Base-by-base conservation (phyloP, 2,329 filamentous ascomycete genomes). In the Davidsoniella eucalypti region DNA sequence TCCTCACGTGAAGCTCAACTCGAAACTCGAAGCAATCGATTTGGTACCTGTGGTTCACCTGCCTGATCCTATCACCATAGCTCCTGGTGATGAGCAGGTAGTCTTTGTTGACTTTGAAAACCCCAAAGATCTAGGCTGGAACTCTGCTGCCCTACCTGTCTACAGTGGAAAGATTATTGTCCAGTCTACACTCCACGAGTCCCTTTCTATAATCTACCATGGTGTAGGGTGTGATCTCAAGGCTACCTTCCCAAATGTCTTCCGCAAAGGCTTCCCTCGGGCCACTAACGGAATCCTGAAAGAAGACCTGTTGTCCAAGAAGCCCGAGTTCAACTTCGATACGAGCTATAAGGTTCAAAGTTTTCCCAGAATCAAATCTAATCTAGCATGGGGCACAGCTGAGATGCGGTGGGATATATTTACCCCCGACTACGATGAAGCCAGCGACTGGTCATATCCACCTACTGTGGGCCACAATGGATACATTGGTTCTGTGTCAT, bases 121-220 rank as follows among this genome's bases (percentile, higher is more conserved):
- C 6, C 63, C 63, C 4, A 54, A 57, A 23, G 52, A 57, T 4
- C 54, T 62, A 9, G 44, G 56, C 5, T 54, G 46, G 50, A 51
- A 51, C 44, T 51, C 46, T 42, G 50, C 64, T 18, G 58, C 60
- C 41, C 56, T 71, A 42, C 68, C 67, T 0, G 54, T 70, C 4
- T 70, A 71, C 51, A 62, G 66, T 36, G 69, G 68, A 17, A 70
- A 69, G 55, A 58, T 70, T 17, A 60, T 64, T 51, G 56, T 71
- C 23, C 59, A 58, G 4, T 64, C 65, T 17, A 60, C 61, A 42
- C 65, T 66, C 36, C 63, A 62, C 5, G 69, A 70, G 49, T 54
- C 60, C 9, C 57, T 70, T 2, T 63, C 63, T 7, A 61, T 71
- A 17, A 66, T 67, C 1, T 70, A 71, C 44, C 54, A 58, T 47